Percentiles rank a stretch among this genome's conserved stretches.
These are phyloP conservation scores for Tetrapisispora pingtungensis DNA, from an alignment of 805 yeast species.

Conservation along the genomic window DNA sequence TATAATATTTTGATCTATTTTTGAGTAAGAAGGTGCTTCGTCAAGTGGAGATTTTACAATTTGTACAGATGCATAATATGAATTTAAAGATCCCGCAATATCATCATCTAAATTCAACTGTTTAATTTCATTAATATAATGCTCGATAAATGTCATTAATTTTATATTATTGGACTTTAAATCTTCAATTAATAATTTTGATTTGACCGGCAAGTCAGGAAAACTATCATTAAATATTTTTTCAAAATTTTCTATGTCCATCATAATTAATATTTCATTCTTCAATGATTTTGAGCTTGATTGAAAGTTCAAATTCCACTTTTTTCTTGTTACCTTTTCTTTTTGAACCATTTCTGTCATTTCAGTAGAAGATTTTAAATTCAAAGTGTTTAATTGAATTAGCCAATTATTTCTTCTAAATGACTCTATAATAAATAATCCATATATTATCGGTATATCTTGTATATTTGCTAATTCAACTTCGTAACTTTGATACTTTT, in stretches of 20 bases:
- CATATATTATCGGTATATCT: slow-evolving; percentile 65
- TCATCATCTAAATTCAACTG: slow-evolving; percentile 24
- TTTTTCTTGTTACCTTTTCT: slow-evolving; percentile 44
- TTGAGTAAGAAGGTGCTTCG: neutral
- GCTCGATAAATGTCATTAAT: slow-evolving; percentile 24
- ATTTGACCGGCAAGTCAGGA: neutral
- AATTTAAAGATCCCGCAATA: slow-evolving; percentile 26
- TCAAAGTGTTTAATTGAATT: slow-evolving; percentile 15
- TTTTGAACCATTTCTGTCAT: slow-evolving; percentile 45
- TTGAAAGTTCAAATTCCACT: slow-evolving; percentile 60
- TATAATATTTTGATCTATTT: neutral
- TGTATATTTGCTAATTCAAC: slow-evolving; percentile 33
- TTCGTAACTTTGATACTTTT: slow-evolving; percentile 17
- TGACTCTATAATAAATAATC: slow-evolving; percentile 54
- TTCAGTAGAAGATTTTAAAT: slow-evolving; percentile 41
- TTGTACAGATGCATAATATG: slow-evolving; percentile 25
- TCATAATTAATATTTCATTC: slow-evolving; percentile 5
- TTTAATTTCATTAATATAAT: slow-evolving; percentile 32
- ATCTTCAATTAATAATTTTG: neutral
- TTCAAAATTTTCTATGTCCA: slow-evolving; percentile 6
- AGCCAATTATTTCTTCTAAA: slow-evolving; percentile 51
- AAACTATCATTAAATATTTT: slow-evolving; percentile 3
- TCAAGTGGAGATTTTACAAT: no score
- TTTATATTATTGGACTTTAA: neutral
- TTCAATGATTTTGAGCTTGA: slow-evolving; percentile 10